A percentile compares a stretch with the other conserved stretches of the same genome.
phyloP scores from a whole-genome alignment of 2,329 filamentous ascomycete species.

The Colletotrichum destructivum region DNA sequence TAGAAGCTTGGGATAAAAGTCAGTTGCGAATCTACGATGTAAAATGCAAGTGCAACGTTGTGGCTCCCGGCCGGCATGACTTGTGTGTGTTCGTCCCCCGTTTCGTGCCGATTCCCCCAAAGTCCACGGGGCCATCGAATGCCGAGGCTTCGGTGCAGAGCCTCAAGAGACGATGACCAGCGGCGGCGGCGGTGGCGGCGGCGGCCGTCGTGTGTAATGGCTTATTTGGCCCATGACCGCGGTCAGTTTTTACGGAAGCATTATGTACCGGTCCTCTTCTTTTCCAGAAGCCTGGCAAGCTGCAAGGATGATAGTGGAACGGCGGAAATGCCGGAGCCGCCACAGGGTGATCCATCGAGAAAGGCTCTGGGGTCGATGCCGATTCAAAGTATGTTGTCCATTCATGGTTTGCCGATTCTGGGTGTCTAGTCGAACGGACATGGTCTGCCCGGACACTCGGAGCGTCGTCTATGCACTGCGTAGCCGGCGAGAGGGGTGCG shows the following conservation, averaged over 20 bases:
- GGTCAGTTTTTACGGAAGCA: conserved; percentile 12
- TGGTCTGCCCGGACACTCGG: conserved; percentile 16
- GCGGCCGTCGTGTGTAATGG: conserved; percentile 12
- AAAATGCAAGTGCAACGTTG: conserved; percentile 3
- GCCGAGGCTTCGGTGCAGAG: background rate
- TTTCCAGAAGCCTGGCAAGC: conserved; percentile 12
- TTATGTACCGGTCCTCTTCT: conserved; percentile 11
- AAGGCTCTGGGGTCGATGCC: background rate
- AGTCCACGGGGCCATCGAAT: background rate
- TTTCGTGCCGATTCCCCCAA: background rate
- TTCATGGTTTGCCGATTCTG: conserved; percentile 9
- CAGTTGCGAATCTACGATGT: background rate
- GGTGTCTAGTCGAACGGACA: conserved; percentile 21
- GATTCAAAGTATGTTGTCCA: conserved; percentile 11
- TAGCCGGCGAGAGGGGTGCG: conserved; percentile 4
- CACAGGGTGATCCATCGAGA: conserved; percentile 25
- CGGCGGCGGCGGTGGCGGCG: background rate
- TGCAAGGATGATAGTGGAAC: conserved; percentile 35
- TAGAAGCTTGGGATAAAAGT: conserved; percentile 32
- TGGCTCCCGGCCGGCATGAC: conserved; percentile 10
- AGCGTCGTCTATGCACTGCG: conserved; percentile 28
- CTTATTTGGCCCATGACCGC: background rate
- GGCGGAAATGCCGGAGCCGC: conserved; percentile 39
- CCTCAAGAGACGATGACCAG: background rate
- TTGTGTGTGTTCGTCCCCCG: conserved; percentile 6